phyloP scores from a whole-genome alignment of 1,284 basidiomycete species.

The Xerocomus subilludens region DNA sequence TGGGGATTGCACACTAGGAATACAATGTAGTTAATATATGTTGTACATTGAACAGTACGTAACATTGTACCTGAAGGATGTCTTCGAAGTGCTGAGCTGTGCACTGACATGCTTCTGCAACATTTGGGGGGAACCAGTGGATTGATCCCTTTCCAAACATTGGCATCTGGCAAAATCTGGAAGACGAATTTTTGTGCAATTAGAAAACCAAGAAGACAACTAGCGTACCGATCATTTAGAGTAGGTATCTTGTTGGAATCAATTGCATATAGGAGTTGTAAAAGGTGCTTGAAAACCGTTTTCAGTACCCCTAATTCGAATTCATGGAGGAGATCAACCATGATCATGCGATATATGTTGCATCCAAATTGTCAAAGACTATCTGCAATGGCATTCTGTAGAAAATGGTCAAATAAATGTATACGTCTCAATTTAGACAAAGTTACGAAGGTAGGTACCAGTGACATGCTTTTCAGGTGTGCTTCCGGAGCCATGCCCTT shows the following conservation, averaged over 20 bases:
- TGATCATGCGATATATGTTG: slow-evolving; percentile 50
- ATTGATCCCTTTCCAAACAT: slow-evolving; percentile 19
- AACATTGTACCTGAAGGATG: slow-evolving; percentile 24
- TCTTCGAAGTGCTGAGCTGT: slow-evolving; percentile 27
- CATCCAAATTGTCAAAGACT: slow-evolving; percentile 40
- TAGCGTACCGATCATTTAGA: slow-evolving; percentile 23
- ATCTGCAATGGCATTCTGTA: slow-evolving; percentile 53
- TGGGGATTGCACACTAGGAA: slow-evolving; percentile 45
- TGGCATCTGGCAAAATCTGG: slow-evolving; percentile 2
- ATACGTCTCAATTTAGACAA: background rate
- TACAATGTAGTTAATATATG: background rate
- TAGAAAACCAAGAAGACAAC: background rate
- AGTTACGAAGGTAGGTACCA: slow-evolving; percentile 47
- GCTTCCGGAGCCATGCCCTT: slow-evolving; percentile 33
- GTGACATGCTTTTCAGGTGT: slow-evolving; percentile 45
- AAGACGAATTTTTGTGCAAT: no score
- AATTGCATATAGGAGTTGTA: slow-evolving; percentile 16
- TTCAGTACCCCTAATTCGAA: slow-evolving; percentile 29
- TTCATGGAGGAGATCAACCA: slow-evolving; percentile 35
- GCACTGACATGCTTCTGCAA: background rate
- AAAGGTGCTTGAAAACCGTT: slow-evolving; percentile 22
- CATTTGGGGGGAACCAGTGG: slow-evolving; percentile 6
- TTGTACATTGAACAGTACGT: background rate
- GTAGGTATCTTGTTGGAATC: background rate
- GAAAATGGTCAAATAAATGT: background rate